Percentiles rank a stretch among this genome's conserved stretches.
These are phyloP conservation scores for Podila epigama DNA, from an alignment of 192 early-diverging fungal species.

Conservation along the genomic window DNA sequence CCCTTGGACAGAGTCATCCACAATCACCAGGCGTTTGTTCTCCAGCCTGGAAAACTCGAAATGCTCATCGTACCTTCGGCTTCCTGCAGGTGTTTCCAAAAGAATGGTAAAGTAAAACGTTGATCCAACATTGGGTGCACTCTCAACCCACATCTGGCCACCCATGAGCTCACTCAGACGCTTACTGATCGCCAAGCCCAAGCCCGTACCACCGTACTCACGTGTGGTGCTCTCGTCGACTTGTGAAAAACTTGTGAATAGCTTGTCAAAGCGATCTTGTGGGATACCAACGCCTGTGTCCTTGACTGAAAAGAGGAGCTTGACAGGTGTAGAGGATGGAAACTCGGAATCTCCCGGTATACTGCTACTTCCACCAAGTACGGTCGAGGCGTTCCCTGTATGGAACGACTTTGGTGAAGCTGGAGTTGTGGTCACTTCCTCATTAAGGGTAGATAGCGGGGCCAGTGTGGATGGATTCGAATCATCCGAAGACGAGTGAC, in stretches of 20 bases:
- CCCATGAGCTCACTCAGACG: slow-evolving; percentile 70
- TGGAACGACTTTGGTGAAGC: not conserved
- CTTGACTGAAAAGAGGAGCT: slow-evolving; percentile 48
- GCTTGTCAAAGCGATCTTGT: slow-evolving; percentile 55
- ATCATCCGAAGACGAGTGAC: not conserved
- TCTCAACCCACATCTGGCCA: slow-evolving; percentile 66
- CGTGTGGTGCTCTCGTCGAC: slow-evolving; percentile 66
- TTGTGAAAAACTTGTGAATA: slow-evolving; percentile 73
- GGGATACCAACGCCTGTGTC: slow-evolving; percentile 75
- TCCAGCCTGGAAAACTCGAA: slow-evolving; percentile 31
- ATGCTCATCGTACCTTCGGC: slow-evolving; percentile 33
- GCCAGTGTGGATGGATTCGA: slow-evolving; percentile 7
- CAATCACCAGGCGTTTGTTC: slow-evolving; percentile 34
- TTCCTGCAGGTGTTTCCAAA: slow-evolving; percentile 39
- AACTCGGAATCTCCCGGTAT: slow-evolving; percentile 10
- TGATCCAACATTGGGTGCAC: slow-evolving; percentile 59
- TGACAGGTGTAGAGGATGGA: slow-evolving; percentile 21
- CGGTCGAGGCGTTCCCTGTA: not conserved
- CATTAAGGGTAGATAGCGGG: not conserved
- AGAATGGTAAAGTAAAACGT: slow-evolving; percentile 59
- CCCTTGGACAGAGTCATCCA: slow-evolving; percentile 25
- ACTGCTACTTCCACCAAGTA: not conserved
- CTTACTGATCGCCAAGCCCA: slow-evolving; percentile 74
- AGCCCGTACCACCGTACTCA: slow-evolving; percentile 66
- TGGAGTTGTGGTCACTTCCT: too few relatives aligned